A percentile compares a stretch with the other conserved stretches of the same genome.
Evolutionary conservation across 495 filamentous ascomycete genomes (phyloP).

Genomic region (Achaetomiella virescens): DNA sequence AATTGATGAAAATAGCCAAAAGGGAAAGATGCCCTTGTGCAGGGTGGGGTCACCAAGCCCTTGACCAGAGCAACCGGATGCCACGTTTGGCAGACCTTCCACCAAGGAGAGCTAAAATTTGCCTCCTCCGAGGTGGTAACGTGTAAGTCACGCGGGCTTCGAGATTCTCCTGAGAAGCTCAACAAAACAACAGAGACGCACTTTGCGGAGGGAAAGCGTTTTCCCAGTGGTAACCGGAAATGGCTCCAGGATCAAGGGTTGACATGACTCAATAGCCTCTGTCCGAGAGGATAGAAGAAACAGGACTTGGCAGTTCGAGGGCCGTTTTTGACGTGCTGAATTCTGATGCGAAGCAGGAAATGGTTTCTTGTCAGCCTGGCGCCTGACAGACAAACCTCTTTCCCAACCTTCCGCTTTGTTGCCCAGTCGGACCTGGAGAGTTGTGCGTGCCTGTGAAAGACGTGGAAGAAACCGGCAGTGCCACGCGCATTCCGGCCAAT

Average conservation of each 20-base stretch:
- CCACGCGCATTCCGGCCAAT: constrained; percentile 6
- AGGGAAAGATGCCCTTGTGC: neutral
- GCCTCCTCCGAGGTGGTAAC: too few species aligned
- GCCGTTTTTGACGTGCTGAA: neutral
- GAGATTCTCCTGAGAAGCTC: neutral
- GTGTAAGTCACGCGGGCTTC: neutral
- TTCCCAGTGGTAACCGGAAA: neutral
- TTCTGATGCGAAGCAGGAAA: neutral
- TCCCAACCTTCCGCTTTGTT: neutral
- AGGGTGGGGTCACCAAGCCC: too few species aligned
- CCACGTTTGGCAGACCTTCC: too few species aligned
- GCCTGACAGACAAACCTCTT: neutral
- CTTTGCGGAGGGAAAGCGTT: neutral
- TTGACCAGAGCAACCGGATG: too few species aligned
- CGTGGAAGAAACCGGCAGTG: constrained; percentile 6
- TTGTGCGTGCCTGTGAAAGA: neutral
- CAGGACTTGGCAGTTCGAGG: neutral
- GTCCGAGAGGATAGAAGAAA: neutral
- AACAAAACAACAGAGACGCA: neutral
- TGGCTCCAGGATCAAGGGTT: constrained; percentile 4
- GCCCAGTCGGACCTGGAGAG: neutral
- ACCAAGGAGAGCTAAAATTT: too few species aligned
- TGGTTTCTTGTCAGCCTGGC: neutral
- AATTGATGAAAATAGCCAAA: constrained; percentile 6
- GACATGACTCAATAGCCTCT: constrained; percentile 4